Evolutionary conservation across 345 rosid species (phyloP).

Genomic region (Microcos paniculata): DNA sequence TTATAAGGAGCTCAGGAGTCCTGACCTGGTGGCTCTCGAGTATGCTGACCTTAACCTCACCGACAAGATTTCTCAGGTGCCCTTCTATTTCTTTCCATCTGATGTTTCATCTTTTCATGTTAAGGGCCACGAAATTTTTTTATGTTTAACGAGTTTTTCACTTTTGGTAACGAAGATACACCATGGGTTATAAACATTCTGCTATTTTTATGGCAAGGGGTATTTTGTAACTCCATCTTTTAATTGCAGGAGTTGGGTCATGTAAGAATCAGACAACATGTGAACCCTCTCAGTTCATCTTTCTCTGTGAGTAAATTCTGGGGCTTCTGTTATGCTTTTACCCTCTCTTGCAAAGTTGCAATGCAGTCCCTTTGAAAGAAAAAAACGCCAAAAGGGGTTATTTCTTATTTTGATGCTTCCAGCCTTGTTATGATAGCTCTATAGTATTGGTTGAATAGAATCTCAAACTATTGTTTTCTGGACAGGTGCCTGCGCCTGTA

Average conservation of each 20-base stretch:
- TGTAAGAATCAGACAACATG: constrained; percentile 89
- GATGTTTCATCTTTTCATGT: neutral
- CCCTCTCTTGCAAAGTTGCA: too few species aligned
- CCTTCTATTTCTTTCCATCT: neutral
- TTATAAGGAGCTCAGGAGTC: constrained; percentile 43
- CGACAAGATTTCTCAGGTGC: constrained; percentile 54
- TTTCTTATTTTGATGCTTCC: neutral
- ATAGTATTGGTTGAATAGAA: neutral
- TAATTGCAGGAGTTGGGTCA: constrained; percentile 67
- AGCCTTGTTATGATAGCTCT: neutral
- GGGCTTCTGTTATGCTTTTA: neutral
- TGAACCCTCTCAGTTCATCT: constrained; percentile 85
- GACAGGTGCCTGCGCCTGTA: constrained; percentile 57
- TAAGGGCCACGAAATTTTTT: neutral
- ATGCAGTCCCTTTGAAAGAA: too few species aligned
- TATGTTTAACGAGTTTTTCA: neutral
- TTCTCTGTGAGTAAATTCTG: constrained; percentile 52
- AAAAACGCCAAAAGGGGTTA: too few species aligned
- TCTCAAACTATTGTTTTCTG: constrained; percentile 8
- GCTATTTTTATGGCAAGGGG: neutral
- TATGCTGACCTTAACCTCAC: constrained; percentile 78
- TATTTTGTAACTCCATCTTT: neutral
- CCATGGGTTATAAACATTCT: neutral
- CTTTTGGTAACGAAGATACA: neutral
- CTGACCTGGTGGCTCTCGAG: constrained; percentile 69